These are phyloP conservation scores for Davidsoniella neocaledoniae DNA, from an alignment of 2,329 filamentous ascomycete genomes.

Conservation along the genomic window DNA sequence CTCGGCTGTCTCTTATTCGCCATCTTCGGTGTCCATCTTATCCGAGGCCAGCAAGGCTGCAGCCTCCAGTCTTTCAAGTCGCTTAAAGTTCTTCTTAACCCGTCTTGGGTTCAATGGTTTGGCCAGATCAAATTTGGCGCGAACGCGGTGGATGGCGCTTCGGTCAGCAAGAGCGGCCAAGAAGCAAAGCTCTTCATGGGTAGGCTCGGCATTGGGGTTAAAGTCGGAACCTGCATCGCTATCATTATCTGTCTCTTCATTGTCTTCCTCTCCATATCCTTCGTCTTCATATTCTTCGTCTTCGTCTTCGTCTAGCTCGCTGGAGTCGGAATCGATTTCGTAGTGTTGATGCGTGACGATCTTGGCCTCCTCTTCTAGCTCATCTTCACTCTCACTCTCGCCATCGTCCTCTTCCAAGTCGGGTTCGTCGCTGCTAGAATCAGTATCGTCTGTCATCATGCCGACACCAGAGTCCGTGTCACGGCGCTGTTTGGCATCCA, in stretches of 20 bases:
- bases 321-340: background rate
- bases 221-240: background rate
- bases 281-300: background rate
- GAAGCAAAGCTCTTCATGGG: slow-evolving; percentile 1
- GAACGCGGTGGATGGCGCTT: background rate
- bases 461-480: background rate
- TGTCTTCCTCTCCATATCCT: background rate
- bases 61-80: too few relatives aligned
- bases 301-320: background rate
- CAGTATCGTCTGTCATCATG: background rate
- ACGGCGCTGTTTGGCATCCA: background rate
- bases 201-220: slow-evolving; percentile 1
- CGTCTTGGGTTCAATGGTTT: background rate
- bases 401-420: background rate
- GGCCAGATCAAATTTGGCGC: background rate
- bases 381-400: background rate
- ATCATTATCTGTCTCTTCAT: background rate
- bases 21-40: too few relatives aligned
- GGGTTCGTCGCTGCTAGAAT: background rate
- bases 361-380: background rate
- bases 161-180: background rate
- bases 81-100: background rate
- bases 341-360: too few relatives aligned
- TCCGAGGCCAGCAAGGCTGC: too few relatives aligned
- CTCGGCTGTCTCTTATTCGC: too few relatives aligned